Conservation (phyloP, 2,329 filamentous ascomycete genomes). For the Phyllosticta citribraziliensis region DNA sequence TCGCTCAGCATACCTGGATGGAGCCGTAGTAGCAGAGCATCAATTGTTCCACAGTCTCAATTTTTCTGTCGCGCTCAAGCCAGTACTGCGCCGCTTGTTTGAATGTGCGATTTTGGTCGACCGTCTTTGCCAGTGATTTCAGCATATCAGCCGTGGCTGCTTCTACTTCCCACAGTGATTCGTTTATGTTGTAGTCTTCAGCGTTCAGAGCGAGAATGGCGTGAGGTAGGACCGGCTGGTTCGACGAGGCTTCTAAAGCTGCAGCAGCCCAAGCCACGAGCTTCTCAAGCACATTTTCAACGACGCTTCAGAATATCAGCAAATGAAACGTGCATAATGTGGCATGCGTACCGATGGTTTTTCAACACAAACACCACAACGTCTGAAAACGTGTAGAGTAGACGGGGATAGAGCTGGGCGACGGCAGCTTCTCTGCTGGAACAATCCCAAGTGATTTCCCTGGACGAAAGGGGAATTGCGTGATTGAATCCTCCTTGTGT, state of each 20-base stretch:
- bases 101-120: slow-evolving; percentile 16
- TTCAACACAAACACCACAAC: slow-evolving; percentile 34
- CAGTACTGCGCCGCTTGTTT: neutral
- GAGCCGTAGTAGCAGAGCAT: slow-evolving; percentile 43
- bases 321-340: neutral
- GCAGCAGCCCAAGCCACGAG: slow-evolving; percentile 43
- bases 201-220: slow-evolving; percentile 46
- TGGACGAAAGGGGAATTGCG: neutral
- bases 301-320: slow-evolving; percentile 19
- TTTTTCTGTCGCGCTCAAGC: slow-evolving; percentile 26
- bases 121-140: slow-evolving; percentile 24
- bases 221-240: slow-evolving; percentile 46
- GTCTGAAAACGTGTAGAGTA: slow-evolving; percentile 36
- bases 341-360: slow-evolving; percentile 24
- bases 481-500: neutral
- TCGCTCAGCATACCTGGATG: slow-evolving; percentile 21
- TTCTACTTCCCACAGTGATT: slow-evolving; percentile 35
- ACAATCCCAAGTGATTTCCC: slow-evolving; percentile 15
- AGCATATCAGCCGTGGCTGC: slow-evolving; percentile 32
- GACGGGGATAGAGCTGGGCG: slow-evolving; percentile 29
- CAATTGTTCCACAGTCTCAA: slow-evolving; percentile 37
- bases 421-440: slow-evolving; percentile 29
- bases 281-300: slow-evolving; percentile 34
- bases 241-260: slow-evolving; percentile 43
- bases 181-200: slow-evolving; percentile 29